A percentile compares a stretch with the other conserved stretches of the same genome.
These are phyloP conservation scores for Leccinum aurantiacum DNA, from an alignment of 768 basidiomycete genomes.

Conservation along the genomic window DNA sequence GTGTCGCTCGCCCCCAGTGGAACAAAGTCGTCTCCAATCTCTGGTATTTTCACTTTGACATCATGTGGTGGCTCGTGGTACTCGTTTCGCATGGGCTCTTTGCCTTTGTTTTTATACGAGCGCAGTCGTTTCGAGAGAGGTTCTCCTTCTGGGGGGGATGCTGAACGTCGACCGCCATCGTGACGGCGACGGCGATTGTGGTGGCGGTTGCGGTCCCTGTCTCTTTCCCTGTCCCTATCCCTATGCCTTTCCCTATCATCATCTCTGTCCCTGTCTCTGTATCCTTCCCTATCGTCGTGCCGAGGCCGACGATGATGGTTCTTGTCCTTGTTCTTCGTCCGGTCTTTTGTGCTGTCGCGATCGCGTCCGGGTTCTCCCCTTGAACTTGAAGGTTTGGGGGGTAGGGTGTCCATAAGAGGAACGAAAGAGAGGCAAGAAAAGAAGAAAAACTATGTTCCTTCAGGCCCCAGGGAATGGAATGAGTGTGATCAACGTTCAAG, in stretches of 20 bases:
- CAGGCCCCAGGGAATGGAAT: no score
- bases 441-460: no score
- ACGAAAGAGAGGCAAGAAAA: no score
- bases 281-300: conserved; percentile 7
- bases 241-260: conserved; percentile 3
- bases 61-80: no score
- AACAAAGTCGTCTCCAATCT: no score
- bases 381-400: conserved; percentile 18
- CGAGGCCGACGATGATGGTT: conserved; percentile 8
- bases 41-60: no score
- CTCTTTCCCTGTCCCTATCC: neutral
- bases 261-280: conserved; percentile 5
- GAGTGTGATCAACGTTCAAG: no score
- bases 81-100: no score
- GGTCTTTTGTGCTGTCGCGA: conserved; percentile 14
- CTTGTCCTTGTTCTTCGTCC: conserved; percentile 8
- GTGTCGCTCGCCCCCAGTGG: no score
- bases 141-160: conserved; percentile 15
- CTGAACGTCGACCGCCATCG: conserved; percentile 14
- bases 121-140: conserved; percentile 20
- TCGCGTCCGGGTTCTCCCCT: conserved; percentile 10
- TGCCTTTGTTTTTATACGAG: conserved; percentile 11
- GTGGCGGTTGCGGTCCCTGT: conserved; percentile 4
- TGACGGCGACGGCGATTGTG: conserved; percentile 1
- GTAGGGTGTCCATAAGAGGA: no score